These are phyloP conservation scores for Rhododendron molle DNA, from an alignment of 148 eudicot species.

Conservation along the genomic window DNA sequence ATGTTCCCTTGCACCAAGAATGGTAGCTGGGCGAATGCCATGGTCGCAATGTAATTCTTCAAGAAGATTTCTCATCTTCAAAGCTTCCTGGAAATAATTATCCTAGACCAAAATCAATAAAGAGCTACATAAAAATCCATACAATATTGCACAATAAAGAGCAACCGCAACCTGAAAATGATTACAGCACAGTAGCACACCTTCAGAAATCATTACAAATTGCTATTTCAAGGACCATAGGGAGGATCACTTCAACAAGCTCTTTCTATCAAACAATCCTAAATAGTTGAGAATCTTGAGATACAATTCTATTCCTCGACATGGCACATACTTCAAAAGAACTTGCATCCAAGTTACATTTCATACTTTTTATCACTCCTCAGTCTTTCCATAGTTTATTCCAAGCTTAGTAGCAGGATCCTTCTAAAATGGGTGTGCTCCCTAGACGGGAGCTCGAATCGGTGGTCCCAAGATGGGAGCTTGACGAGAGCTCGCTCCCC, in stretches of 20 bases:
- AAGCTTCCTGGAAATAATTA: conserved; percentile 97
- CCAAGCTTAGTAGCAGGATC: neutral
- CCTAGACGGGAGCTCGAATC: too few species aligned
- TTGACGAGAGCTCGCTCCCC: too few species aligned
- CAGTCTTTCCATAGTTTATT: neutral
- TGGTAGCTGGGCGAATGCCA: conserved; percentile 77
- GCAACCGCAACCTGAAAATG: neutral
- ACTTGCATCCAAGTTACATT: neutral
- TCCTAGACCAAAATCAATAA: conserved; percentile 42
- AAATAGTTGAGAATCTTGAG: too few species aligned
- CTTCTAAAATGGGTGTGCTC: too few species aligned
- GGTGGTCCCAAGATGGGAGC: too few species aligned
- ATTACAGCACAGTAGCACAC: neutral
- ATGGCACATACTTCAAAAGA: too few species aligned
- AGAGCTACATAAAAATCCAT: neutral
- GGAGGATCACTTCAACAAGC: neutral
- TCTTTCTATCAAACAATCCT: neutral
- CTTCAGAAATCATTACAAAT: neutral
- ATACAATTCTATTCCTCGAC: too few species aligned
- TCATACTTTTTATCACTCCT: neutral
- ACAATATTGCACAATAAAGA: neutral
- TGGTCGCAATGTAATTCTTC: conserved; percentile 79
- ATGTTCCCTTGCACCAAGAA: conserved; percentile 99
- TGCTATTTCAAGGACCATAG: neutral
- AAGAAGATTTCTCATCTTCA: conserved; percentile 97